Percentiles rank a stretch among this genome's conserved stretches.
These are phyloP conservation scores for Hymenoscyphus infarciens DNA, from an alignment of 2,329 filamentous ascomycete genomes.

Conservation along the genomic window DNA sequence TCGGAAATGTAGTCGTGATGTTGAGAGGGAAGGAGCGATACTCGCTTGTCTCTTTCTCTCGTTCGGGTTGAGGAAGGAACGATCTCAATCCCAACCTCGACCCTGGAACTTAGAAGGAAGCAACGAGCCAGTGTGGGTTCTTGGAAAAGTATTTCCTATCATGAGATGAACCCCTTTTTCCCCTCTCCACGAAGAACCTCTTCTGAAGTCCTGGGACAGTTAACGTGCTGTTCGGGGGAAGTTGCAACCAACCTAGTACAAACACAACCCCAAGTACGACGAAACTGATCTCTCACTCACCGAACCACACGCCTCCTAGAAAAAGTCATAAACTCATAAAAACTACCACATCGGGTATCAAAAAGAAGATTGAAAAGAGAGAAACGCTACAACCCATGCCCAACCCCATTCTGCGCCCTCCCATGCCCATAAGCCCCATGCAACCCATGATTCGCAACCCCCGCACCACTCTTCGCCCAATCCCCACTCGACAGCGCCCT, in stretches of 20 bases:
- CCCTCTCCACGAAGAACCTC: too few relatives aligned
- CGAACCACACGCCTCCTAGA: background rate
- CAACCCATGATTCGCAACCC: slow-evolving; percentile 19
- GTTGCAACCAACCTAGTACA: background rate
- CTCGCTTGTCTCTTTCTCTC: background rate
- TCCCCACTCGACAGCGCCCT: slow-evolving; percentile 21
- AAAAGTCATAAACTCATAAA: background rate
- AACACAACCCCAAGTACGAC: background rate
- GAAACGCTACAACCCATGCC: background rate
- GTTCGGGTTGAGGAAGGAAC: background rate
- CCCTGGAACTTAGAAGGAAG: too few relatives aligned
- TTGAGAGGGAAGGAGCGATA: background rate
- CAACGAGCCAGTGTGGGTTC: too few relatives aligned
- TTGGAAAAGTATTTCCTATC: too few relatives aligned
- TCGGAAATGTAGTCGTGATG: background rate
- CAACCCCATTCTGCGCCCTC: background rate
- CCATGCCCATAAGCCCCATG: slow-evolving; percentile 14
- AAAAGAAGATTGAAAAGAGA: too few relatives aligned
- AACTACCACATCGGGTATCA: background rate
- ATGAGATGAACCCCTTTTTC: too few relatives aligned
- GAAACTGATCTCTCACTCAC: background rate
- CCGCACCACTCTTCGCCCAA: slow-evolving; percentile 22
- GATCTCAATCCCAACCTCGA: too few relatives aligned
- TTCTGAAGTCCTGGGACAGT: too few relatives aligned
- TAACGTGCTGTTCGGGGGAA: too few relatives aligned